Base-by-base conservation (phyloP, 1,139 yeast species). In the Nadsonia commutata region DNA sequence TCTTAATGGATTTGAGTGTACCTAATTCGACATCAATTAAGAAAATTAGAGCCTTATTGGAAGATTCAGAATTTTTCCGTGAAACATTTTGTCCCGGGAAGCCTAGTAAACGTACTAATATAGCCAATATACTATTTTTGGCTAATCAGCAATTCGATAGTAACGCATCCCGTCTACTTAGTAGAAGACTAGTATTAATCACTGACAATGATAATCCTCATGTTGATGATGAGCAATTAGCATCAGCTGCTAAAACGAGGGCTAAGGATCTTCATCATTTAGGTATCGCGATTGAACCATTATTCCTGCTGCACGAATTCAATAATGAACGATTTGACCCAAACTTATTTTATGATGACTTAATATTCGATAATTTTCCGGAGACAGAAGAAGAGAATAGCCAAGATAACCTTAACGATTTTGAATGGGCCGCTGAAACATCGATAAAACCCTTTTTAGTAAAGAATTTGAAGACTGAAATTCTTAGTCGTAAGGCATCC, bases 181-280 rank as follows among this genome's bases (percentile, higher is more conserved):
- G 54, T 13, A 52, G 64, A 27, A 49, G 67, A 45, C 55, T 78
- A 1, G 70, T 78, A 46, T 52, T 76, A n/a, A 71, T 79, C 49
- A 77, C 84, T 0, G 76, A 76, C 52, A 70, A 74, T 50, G 82
- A 76, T 49, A 55, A 58, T 23, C 85, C 85, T 0, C 62, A 66
- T 48, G 55, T 59, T 1, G 50, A 56, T 2, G 61, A 63, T 41
- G 50, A 58, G 0, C 57, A 58, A 13, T 56, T 58, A 8, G 64
- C 64, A 43, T 58, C 60, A 27, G 62, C 73, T 6, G 58, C 85
- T 17, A 72, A 79, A 54, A 73, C 74, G 18, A 66, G 79, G 3
- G 69, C 82, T 21, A 69, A 71, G 41, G 47, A 45, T 36, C 67
- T 74, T 43, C 71, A 71, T 43, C 72, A 71, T 43, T 63, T 65